Percentiles rank a stretch among this genome's conserved stretches.
Conservation (phyloP, 345 rosid species). For the Eutrema yunnanense region DNA sequence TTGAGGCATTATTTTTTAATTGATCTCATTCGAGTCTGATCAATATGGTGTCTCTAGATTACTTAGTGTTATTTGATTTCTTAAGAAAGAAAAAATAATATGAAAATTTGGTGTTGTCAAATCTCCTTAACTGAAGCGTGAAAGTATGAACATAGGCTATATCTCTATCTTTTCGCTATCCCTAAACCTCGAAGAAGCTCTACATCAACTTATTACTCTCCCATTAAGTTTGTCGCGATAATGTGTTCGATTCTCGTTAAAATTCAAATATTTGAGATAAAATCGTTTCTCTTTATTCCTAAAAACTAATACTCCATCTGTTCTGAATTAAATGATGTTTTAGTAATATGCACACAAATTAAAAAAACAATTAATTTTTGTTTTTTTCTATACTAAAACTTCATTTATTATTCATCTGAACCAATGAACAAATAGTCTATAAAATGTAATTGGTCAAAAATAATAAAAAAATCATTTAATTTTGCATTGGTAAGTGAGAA, state of each 20-base stretch:
- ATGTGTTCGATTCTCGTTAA: not conserved
- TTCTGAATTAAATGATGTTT: too few relatives aligned
- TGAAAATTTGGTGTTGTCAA: constrained; percentile 29
- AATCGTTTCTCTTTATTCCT: not conserved
- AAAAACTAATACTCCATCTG: not conserved
- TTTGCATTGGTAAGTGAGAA: too few relatives aligned
- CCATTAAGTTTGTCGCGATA: constrained; percentile 18
- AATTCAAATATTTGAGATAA: not conserved
- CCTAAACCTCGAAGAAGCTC: constrained; percentile 21
- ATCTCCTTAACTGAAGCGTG: constrained; percentile 28
- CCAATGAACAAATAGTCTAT: too few relatives aligned
- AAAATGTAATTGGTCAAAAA: too few relatives aligned
- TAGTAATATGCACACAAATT: too few relatives aligned
- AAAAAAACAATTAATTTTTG: too few relatives aligned
- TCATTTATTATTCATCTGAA: too few relatives aligned
- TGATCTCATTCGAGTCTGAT: not conserved
- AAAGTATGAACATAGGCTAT: constrained; percentile 22
- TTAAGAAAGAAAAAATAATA: not conserved
- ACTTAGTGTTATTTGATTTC: too few relatives aligned
- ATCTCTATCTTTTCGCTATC: constrained; percentile 12
- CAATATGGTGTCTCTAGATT: not conserved
- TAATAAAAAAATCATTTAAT: too few relatives aligned
- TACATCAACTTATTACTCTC: constrained; percentile 9
- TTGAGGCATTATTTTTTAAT: not conserved
- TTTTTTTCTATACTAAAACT: too few relatives aligned